A percentile compares a stretch with the other conserved stretches of the same genome.
phyloP scores from a whole-genome alignment of 2,329 filamentous ascomycete species.

The Sclerotinia trifoliorum region DNA sequence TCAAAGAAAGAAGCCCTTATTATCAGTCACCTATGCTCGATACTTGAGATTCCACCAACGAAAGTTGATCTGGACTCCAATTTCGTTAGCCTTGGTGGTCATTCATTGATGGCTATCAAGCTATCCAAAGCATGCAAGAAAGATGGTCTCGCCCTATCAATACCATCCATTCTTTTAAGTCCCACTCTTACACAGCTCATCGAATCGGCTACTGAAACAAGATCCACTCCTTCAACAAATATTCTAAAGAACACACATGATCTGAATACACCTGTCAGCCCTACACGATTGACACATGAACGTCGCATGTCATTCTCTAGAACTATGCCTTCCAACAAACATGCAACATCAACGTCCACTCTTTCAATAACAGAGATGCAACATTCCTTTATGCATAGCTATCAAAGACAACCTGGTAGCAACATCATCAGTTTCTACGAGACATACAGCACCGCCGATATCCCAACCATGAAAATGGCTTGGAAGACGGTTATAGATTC shows the following conservation, averaged over 20 bases:
- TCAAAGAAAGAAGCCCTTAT: constrained; percentile 19
- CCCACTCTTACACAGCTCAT: constrained; percentile 6
- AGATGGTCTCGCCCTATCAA: constrained; percentile 36
- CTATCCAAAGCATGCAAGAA: constrained; percentile 43
- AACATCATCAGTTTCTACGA: constrained; percentile 35
- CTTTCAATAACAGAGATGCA: constrained; percentile 33
- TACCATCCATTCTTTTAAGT: constrained; percentile 16
- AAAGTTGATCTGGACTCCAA: constrained; percentile 21
- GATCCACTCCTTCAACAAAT: neutral
- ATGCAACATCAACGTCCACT: neutral
- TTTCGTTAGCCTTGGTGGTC: constrained; percentile 49
- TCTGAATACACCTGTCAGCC: constrained; percentile 9
- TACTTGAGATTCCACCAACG: neutral
- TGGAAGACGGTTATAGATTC: constrained; percentile 35
- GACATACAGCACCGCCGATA: constrained; percentile 26
- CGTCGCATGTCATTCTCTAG: constrained; percentile 15
- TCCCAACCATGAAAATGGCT: constrained; percentile 32
- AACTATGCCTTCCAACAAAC: neutral
- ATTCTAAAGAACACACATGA: constrained; percentile 3
- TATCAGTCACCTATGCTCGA: constrained; percentile 8
- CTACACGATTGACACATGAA: constrained; percentile 2
- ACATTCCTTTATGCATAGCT: constrained; percentile 34
- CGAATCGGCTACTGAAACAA: neutral
- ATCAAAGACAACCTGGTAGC: constrained; percentile 25
- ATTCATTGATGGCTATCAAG: constrained; percentile 48